These are phyloP conservation scores for Nectriaceae sp. DNA, from an alignment of 2,329 filamentous ascomycete species.

Conservation along the genomic window DNA sequence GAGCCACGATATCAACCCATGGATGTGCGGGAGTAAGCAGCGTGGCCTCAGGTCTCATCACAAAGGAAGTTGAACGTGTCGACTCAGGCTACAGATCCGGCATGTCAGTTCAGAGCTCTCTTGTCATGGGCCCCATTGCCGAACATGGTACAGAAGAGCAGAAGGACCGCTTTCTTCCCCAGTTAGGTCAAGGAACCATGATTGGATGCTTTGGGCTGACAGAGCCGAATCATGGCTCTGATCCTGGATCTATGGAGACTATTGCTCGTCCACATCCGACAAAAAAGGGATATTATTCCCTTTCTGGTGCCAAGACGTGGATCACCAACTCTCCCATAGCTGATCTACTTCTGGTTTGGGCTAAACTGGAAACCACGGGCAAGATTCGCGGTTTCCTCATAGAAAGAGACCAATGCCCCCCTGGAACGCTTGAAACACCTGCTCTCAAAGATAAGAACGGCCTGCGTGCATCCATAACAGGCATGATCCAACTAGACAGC, in stretches of 20 bases:
- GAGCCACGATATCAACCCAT: constrained; percentile 85
- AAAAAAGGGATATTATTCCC: constrained; percentile 77
- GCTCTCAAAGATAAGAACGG: constrained; percentile 94
- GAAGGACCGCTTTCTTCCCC: constrained; percentile 80
- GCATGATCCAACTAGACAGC: constrained; percentile 95
- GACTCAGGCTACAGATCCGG: constrained; percentile 90
- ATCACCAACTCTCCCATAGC: constrained; percentile 93
- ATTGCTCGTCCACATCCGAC: constrained; percentile 80
- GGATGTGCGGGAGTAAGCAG: constrained; percentile 86
- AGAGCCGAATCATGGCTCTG: constrained; percentile 90
- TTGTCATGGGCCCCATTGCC: constrained; percentile 89
- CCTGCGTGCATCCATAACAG: constrained; percentile 88
- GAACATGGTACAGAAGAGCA: constrained; percentile 83
- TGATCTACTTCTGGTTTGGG: constrained; percentile 86
- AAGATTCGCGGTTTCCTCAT: constrained; percentile 94
- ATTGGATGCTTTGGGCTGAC: constrained; percentile 88
- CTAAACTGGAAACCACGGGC: constrained; percentile 85
- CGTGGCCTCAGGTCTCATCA: constrained; percentile 85
- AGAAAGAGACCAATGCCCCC: constrained; percentile 79
- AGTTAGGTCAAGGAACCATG: constrained; percentile 79
- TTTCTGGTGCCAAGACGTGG: constrained; percentile 89
- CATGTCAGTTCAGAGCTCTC: constrained; percentile 89
- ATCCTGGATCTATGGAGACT: constrained; percentile 90
- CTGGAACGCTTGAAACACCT: constrained; percentile 88
- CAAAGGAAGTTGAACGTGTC: constrained; percentile 84